Conservation (phyloP, 2,329 filamentous ascomycete genomes). For the Lachnum nothofagi region DNA sequence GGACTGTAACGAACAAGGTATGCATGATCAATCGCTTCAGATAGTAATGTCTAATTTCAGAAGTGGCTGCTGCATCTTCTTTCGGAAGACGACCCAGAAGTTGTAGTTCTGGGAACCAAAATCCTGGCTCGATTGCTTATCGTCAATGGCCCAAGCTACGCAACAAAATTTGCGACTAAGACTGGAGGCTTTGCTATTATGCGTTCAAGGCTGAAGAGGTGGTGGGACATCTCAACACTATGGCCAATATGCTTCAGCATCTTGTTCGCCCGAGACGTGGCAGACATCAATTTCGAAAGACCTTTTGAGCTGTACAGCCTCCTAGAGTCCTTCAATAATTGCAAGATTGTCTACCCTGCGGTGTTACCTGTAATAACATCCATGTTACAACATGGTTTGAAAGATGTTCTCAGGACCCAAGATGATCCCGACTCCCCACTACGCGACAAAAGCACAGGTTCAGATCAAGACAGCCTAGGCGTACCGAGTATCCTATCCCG, state of each 20-base stretch:
- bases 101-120: conserved; percentile 73
- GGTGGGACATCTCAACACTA: conserved; percentile 80
- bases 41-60: conserved; percentile 30
- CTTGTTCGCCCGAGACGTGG: conserved; percentile 78
- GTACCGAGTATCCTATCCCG: conserved; percentile 22
- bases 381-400: conserved; percentile 83
- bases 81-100: conserved; percentile 76
- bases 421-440: conserved; percentile 54
- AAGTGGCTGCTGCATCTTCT: conserved; percentile 90
- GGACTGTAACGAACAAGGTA: conserved; percentile 92
- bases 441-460: conserved; percentile 22
- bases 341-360: conserved; percentile 69
- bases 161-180: conserved; percentile 83
- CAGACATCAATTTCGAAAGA: conserved; percentile 65
- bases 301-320: conserved; percentile 71
- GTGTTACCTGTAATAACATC: conserved; percentile 72
- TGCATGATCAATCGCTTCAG: conserved; percentile 25
- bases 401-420: conserved; percentile 60
- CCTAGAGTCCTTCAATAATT: conserved; percentile 65
- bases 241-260: conserved; percentile 89
- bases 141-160: conserved; percentile 75
- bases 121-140: conserved; percentile 80
- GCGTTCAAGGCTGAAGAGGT: conserved; percentile 72
- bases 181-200: conserved; percentile 84
- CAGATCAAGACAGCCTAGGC: conserved; percentile 23